Percentiles rank a stretch among this genome's conserved stretches.
These are phyloP conservation scores for Phytophthora tentaculata DNA, from an alignment of 352 stramenopile genomes.

Conservation along the genomic window DNA sequence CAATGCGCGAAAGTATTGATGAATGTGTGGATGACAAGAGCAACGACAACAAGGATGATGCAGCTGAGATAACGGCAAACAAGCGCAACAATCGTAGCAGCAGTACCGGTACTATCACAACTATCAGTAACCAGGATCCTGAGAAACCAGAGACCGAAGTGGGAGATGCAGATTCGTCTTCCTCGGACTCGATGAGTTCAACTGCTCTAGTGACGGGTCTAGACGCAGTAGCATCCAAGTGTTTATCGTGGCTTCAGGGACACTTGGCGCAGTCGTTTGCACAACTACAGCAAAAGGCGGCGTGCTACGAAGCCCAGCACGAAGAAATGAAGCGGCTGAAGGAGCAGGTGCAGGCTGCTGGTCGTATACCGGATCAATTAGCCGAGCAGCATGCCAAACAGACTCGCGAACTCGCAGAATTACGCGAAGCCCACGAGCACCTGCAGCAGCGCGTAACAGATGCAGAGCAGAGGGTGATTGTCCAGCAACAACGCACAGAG, in stretches of 20 bases:
- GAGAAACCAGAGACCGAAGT: background rate
- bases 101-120: background rate
- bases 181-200: slow-evolving; percentile 15
- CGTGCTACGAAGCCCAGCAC: slow-evolving; percentile 54
- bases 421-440: slow-evolving; percentile 38
- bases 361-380: slow-evolving; percentile 24
- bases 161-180: slow-evolving; percentile 14
- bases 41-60: background rate
- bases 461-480: slow-evolving; percentile 15
- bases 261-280: slow-evolving; percentile 55
- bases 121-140: slow-evolving; percentile 12
- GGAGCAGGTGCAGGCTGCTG: slow-evolving; percentile 32
- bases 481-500: slow-evolving; percentile 38
- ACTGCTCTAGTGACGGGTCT: slow-evolving; percentile 51
- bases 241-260: slow-evolving; percentile 59
- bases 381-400: slow-evolving; percentile 43
- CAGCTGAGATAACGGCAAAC: background rate
- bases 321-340: slow-evolving; percentile 52
- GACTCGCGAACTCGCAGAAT: slow-evolving; percentile 27
- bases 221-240: slow-evolving; percentile 53
- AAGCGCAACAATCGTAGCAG: slow-evolving; percentile 2
- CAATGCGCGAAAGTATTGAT: slow-evolving; percentile 58
- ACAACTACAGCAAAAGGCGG: slow-evolving; percentile 50
- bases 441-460: slow-evolving; percentile 23
- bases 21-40: slow-evolving; percentile 15